Evolutionary conservation across 179 eudicot species (phyloP).

Genomic region (Actinidia arguta): DNA sequence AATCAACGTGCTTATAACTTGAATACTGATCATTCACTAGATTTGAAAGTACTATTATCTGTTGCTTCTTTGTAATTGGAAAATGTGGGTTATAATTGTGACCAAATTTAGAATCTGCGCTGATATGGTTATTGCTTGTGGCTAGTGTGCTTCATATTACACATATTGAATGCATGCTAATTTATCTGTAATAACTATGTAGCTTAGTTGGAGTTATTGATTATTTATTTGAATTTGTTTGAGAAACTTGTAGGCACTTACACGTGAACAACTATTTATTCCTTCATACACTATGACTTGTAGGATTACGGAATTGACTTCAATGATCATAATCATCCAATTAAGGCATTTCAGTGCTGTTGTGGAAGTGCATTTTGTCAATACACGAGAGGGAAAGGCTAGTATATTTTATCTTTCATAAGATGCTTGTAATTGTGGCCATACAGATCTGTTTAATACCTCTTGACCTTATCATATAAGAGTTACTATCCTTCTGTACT

Average conservation of each 20-base stretch:
- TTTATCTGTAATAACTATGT: neutral
- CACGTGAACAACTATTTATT: neutral
- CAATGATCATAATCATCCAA: conserved; percentile 40
- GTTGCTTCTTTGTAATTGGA: neutral
- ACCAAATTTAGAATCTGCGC: neutral
- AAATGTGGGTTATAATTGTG: neutral
- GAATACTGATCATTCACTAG: neutral
- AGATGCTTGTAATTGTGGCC: neutral
- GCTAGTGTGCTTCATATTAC: neutral
- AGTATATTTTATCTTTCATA: neutral
- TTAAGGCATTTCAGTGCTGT: conserved; percentile 40
- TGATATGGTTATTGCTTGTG: neutral
- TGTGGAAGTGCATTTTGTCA: conserved; percentile 42
- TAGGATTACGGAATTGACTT: conserved; percentile 59
- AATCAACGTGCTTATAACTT: neutral
- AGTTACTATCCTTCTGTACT: neutral
- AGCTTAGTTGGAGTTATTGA: neutral
- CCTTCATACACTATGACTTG: neutral
- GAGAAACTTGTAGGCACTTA: neutral
- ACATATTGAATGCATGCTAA: neutral
- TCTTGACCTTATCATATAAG: neutral
- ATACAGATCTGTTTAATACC: neutral
- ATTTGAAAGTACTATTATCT: neutral
- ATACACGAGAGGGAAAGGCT: conserved; percentile 25
- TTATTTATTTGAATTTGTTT: neutral